Evolutionary conservation across 768 basidiomycete species (phyloP), one percentile per base, ranked within the genome.

Genomic region (Russula ochroleuca): DNA sequence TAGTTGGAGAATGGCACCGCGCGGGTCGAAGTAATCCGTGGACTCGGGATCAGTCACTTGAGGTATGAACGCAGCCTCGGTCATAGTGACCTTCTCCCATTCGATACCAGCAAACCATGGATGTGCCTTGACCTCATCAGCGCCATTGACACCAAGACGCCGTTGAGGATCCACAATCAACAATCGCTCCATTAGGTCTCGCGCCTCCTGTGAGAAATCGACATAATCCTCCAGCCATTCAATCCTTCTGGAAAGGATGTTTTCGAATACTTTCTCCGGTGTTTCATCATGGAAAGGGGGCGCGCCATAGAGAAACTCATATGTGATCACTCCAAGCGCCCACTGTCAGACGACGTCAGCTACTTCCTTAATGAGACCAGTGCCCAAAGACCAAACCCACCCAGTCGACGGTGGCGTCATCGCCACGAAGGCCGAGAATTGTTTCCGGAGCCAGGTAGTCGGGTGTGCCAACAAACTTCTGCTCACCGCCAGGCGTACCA

Each of bases 1-100:
- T 40, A 92, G 77, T 71, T 94, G 91, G 35, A 88, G 85, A 49
- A 91, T 85, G 17, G 96, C 96, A 4, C 97, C 97, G 49, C 97
- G 87, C 65, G 94, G 85, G 76, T 99, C 97, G 70, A 99, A 99
- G 77, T 99, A 99, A 74, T 99, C 97, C n/a, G 97, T 99, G 23
- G 94, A 96, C 76, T 98, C 95, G 5, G 95, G 94, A 75, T 98
- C 95, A 15, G 89, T 84, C 38, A 97, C 85, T 71, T 94, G 90
- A 52, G 97, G 97, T 57, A 98, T 93, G 77, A 99, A 99, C 37
- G 88, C 91, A 11, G 94, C 94, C 75, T 96, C 90, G 6, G 86
- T 84, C 9, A 85, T 85, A 9, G 92, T 91, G 59, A 99, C 86
- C 63, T 89, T 88, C 61, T 92, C 85, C 97, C 97, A 99, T 65